Evolutionary conservation across 2,329 filamentous ascomycete genomes (phyloP), one percentile per base, ranked within the genome.

Genomic region (Metarhizium humberi): DNA sequence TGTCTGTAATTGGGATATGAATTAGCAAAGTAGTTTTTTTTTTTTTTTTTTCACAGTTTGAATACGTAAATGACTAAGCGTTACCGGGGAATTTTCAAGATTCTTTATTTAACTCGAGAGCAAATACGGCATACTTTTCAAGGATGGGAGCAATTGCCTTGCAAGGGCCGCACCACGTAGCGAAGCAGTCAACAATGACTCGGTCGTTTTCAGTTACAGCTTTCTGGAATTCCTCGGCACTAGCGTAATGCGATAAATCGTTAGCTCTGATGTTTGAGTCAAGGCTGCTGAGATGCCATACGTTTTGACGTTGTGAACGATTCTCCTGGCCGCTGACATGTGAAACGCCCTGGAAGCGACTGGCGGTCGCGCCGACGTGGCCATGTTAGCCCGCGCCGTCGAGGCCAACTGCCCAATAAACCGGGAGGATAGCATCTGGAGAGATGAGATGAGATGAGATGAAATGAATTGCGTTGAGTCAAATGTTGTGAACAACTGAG

Each of bases 111-210:
- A 40, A 13, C 14, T 40, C 38, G 10, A 36, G 20, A 7, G 2
- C 4, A 16, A n/a, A 14, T 1, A 47, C 20, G 11, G 18, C 54
- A 13, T 56, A 69, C 64, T 64, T 60, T 52, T 64, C 61, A 55
- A 95, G 75, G 59, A 84, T 72, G 56, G 92, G 92, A 34, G 90
- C 83, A 65, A 96, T 92, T 63, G 85, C 80, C 78, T 92, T 95
- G 87, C 92, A 96, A 57, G 92, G 92, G 59, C 90, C 90, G 78
- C 92, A 96, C 92, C 92, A 96, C 59, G 78, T 84, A 55, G 92
- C 92, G 72, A 87, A 91, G 76, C 84, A 91, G 77, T 97, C 92
- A 66, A 97, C 76, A 58, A 96, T 75, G 63, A 95, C 81, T 53
- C 78, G 78, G 66, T 83, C 73, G 55, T 68, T 62, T 63, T 75